Conservation (phyloP, 2,329 filamentous ascomycete genomes). For the Monosporascus sp. region DNA sequence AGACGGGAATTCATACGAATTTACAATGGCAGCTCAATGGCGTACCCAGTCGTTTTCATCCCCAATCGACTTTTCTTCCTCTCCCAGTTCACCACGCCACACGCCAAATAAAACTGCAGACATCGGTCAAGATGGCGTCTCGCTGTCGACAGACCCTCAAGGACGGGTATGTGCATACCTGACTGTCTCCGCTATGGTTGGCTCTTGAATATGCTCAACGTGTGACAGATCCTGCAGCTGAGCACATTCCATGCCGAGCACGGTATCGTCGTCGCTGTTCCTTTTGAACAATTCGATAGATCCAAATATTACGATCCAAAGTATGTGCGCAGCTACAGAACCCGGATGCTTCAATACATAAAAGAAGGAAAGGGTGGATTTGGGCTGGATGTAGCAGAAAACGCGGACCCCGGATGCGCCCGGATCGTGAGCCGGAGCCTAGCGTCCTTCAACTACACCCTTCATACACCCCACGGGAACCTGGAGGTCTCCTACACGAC, state of each 20-base stretch:
- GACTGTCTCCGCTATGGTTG: too few species aligned
- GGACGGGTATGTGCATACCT: too few species aligned
- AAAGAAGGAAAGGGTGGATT: conserved; percentile 1
- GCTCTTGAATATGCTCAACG: background rate
- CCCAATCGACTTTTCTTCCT: too few species aligned
- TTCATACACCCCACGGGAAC: background rate
- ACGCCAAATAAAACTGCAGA: too few species aligned
- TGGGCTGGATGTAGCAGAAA: background rate
- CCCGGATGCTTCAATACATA: conserved; percentile 7
- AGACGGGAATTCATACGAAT: too few species aligned
- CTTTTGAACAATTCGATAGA: conserved; percentile 15
- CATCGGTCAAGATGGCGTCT: too few species aligned
- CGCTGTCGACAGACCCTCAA: too few species aligned
- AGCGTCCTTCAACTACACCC: background rate
- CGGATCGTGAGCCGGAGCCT: background rate
- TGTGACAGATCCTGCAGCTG: conserved; percentile 6
- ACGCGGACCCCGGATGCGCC: background rate
- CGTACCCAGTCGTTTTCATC: too few species aligned
- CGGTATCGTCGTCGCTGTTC: conserved; percentile 13
- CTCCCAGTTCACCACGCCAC: too few species aligned
- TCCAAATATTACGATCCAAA: conserved; percentile 4
- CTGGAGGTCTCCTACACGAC: background rate
- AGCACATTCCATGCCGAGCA: conserved; percentile 6
- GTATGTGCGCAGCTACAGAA: conserved; percentile 12
- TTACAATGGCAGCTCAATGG: too few species aligned